A percentile compares a stretch with the other conserved stretches of the same genome.
Evolutionary conservation across 2,329 filamentous ascomycete species (phyloP).

Genomic region (Gremmenia infestans): DNA sequence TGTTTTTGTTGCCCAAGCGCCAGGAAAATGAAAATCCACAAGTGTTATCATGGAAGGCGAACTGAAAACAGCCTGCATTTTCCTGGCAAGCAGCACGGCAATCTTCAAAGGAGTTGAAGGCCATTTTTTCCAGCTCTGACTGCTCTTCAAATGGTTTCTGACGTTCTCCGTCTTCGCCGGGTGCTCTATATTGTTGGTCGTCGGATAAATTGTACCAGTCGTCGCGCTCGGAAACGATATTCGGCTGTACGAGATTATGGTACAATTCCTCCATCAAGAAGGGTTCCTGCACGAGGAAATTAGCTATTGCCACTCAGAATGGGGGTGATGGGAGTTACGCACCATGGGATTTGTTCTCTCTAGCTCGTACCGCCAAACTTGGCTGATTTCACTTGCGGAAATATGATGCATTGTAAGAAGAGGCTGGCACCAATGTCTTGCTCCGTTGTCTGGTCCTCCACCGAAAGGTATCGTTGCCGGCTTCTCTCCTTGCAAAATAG

Average conservation of each 20-base stretch:
- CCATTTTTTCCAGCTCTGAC: conserved; percentile 39
- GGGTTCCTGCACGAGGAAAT: conserved; percentile 32
- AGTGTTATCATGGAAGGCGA: conserved; percentile 21
- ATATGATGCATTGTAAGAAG: conserved; percentile 52
- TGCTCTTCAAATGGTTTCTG: conserved; percentile 36
- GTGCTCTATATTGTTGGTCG: conserved; percentile 38
- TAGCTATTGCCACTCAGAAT: conserved; percentile 6
- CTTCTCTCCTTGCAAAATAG: conserved; percentile 51
- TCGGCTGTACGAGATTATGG: conserved; percentile 40
- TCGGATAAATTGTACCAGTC: conserved; percentile 51
- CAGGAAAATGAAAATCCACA: conserved; percentile 4
- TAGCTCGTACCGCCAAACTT: conserved; percentile 49
- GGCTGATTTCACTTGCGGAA: conserved; percentile 45
- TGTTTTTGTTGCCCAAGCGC: neutral
- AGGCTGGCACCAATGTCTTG: conserved; percentile 47
- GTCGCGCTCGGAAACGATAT: conserved; percentile 36
- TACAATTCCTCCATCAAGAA: conserved; percentile 47
- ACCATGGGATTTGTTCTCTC: conserved; percentile 3
- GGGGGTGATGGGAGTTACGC: conserved; percentile 19
- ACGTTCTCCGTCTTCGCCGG: conserved; percentile 25
- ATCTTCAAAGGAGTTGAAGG: conserved; percentile 37
- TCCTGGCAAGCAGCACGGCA: conserved; percentile 45
- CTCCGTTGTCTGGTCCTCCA: conserved; percentile 27
- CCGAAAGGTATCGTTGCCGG: conserved; percentile 44
- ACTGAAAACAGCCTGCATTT: conserved; percentile 31